Evolutionary conservation across 1,139 yeast species (phyloP).

Genomic region (Blastobotrys arbuscula): DNA sequence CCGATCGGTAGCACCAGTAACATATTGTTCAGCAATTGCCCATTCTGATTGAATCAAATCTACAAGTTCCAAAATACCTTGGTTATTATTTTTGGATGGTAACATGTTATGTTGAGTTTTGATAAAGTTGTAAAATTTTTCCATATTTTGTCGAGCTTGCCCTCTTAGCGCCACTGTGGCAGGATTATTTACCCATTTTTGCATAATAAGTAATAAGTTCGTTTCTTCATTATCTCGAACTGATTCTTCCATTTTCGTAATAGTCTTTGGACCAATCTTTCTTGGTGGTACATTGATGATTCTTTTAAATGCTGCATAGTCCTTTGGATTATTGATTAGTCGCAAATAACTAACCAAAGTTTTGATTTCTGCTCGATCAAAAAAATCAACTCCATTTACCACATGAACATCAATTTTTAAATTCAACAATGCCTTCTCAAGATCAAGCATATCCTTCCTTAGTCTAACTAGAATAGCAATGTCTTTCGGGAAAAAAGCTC

Average conservation of each 20-base stretch:
- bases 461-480: slow-evolving; percentile 69
- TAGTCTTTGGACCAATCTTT: slow-evolving; percentile 56
- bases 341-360: slow-evolving; percentile 60
- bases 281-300: slow-evolving; percentile 57
- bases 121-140: not conserved
- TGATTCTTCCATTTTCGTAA: not conserved
- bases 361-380: slow-evolving; percentile 73
- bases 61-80: not conserved
- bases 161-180: not conserved
- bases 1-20: not conserved
- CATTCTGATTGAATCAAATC: not conserved
- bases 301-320: slow-evolving; percentile 53
- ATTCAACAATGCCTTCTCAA: slow-evolving; percentile 58
- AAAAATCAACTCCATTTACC: slow-evolving; percentile 68
- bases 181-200: not conserved
- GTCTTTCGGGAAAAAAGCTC: slow-evolving; percentile 44
- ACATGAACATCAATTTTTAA: slow-evolving; percentile 58
- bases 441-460: slow-evolving; percentile 48
- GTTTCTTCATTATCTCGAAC: not conserved
- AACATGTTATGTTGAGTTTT: not conserved
- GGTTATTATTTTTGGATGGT: not conserved
- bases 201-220: not conserved
- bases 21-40: not conserved
- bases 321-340: slow-evolving; percentile 51
- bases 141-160: not conserved